A percentile compares a stretch with the other conserved stretches of the same genome.
Evolutionary conservation across 768 basidiomycete genomes (phyloP).

Genomic region (Boletus reticuloceps): DNA sequence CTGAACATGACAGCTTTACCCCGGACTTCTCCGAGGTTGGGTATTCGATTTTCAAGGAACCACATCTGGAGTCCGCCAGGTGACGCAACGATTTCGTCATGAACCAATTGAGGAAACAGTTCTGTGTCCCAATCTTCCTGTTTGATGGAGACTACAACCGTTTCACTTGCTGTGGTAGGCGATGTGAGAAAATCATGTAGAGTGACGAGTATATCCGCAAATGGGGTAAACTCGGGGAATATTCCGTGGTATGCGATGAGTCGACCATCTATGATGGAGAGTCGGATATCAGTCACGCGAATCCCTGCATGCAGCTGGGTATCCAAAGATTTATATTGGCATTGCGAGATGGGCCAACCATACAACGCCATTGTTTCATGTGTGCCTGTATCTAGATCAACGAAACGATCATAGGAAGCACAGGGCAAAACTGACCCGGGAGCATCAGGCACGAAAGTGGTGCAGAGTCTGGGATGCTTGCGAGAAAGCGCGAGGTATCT

Average conservation of each 20-base stretch:
- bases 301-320: slow-evolving; percentile 76
- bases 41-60: slow-evolving; percentile 81
- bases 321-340: slow-evolving; percentile 64
- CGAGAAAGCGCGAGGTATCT: slow-evolving; percentile 54
- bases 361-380: slow-evolving; percentile 64
- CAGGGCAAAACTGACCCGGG: slow-evolving; percentile 60
- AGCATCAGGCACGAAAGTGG: slow-evolving; percentile 74
- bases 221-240: slow-evolving; percentile 67
- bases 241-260: slow-evolving; percentile 81
- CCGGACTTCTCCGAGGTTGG: slow-evolving; percentile 77
- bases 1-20: slow-evolving; percentile 86
- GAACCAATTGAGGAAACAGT: slow-evolving; percentile 64
- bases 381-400: slow-evolving; percentile 5
- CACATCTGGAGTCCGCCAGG: slow-evolving; percentile 60
- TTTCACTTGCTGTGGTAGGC: slow-evolving; percentile 58
- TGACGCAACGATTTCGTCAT: slow-evolving; percentile 56
- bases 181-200: slow-evolving; percentile 65
- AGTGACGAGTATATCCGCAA: slow-evolving; percentile 59
- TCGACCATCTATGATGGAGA: slow-evolving; percentile 58
- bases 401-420: slow-evolving; percentile 21
- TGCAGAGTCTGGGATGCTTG: slow-evolving; percentile 60
- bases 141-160: slow-evolving; percentile 84
- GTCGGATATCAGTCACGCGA: slow-evolving; percentile 77
- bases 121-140: slow-evolving; percentile 67
- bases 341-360: slow-evolving; percentile 85